phyloP scores from a whole-genome alignment of 352 stramenopile genomes.

The Globisporangium polare region DNA sequence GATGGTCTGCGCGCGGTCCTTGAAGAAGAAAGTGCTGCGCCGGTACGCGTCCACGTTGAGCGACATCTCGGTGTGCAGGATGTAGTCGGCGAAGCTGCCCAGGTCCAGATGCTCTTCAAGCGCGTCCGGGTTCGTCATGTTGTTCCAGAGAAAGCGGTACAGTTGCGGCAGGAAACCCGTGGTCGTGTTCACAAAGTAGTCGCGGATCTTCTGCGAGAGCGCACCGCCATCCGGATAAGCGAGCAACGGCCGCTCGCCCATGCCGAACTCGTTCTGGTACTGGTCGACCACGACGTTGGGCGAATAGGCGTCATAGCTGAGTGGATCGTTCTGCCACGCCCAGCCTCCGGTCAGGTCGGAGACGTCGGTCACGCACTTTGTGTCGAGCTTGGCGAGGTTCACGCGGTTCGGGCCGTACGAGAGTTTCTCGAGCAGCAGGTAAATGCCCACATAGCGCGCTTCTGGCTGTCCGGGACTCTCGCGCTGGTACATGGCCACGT shows the following conservation, averaged over 20 bases:
- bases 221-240: constrained; percentile 44
- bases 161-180: constrained; percentile 59
- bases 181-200: constrained; percentile 63
- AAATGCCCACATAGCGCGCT: constrained; percentile 53
- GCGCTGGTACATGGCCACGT: constrained; percentile 53
- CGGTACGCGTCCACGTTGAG: constrained; percentile 78
- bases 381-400: constrained; percentile 28
- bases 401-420: constrained; percentile 56
- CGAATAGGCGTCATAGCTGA: constrained; percentile 61
- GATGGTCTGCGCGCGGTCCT: constrained; percentile 67
- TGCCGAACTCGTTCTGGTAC: constrained; percentile 79
- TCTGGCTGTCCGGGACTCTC: constrained; percentile 25
- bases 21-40: constrained; percentile 79
- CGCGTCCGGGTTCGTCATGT: constrained; percentile 61
- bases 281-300: constrained; percentile 74
- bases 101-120: constrained; percentile 64
- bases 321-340: constrained; percentile 64
- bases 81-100: constrained; percentile 68
- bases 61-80: constrained; percentile 81
- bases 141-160: constrained; percentile 70
- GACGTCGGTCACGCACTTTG: constrained; percentile 20
- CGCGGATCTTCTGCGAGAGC: constrained; percentile 68
- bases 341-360: constrained; percentile 52
- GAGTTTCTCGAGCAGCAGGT: constrained; percentile 59
- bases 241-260: constrained; percentile 62